Evolutionary conservation across 805 yeast genomes (phyloP), one percentile per base, ranked within the genome.

Genomic region (Candida manassasensis): DNA sequence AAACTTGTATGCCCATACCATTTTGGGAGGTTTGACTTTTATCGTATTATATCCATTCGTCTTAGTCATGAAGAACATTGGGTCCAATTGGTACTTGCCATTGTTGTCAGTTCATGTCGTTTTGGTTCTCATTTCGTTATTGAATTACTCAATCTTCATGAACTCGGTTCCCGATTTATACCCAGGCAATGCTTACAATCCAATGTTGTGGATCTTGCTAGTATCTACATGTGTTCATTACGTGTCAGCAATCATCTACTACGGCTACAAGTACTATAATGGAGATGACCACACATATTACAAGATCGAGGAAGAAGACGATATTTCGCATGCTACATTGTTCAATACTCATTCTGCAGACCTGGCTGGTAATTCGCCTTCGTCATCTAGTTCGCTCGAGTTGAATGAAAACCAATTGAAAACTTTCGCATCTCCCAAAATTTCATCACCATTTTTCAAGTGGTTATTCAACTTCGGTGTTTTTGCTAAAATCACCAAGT

Each of bases 151-250:
- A 34, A 59, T 80, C 7, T 86, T 80, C 50, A 71, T 76, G 27
- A 55, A 64, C 4, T 64, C 81, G 12, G 80, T 79, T 16, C 82
- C 84, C 37, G 59, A 53, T 22, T 63, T 86, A 48, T 90, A 86
- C 54, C 95, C 95, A 1, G 67, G 72, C 27, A 85, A 85, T 52
- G 81, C 83, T 1, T 88, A 88, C 57, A 61, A 75, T 10, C 73
- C 70, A 48, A 77, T 84, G 77, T 71, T 83, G 16, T 63, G 73
- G 51, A 72, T 84, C 8, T 58, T 87, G 39, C 57, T 81, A 8
- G 52, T 80, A 33, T 55, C 77, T 8, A 57, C 79, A 2, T 38
- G 71, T 2, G 57, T 65, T 2, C 95, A 85, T 44, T 75, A 72
- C 50, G 41, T 65, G 9, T 52, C 76, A 12, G 80, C 87, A 0